Conservation (phyloP, 2,329 filamentous ascomycete genomes). For the Scortechinia acanthostroma region DNA sequence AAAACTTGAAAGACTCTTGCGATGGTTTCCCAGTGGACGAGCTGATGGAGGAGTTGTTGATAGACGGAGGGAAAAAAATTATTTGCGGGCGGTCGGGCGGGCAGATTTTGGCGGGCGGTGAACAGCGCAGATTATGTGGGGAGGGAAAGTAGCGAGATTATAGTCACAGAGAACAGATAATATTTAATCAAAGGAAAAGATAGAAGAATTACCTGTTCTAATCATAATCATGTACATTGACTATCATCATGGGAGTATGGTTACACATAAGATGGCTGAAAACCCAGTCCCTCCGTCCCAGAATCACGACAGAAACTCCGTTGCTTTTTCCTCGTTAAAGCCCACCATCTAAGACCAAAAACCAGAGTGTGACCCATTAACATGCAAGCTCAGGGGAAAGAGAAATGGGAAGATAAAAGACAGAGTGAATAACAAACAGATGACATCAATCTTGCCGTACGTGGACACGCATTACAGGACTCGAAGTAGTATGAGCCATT, state of each 20-base stretch:
- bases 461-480: background rate
- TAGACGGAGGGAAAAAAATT: constrained; percentile 1
- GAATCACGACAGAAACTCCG: background rate
- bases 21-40: background rate
- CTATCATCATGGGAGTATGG: too few relatives aligned
- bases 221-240: background rate
- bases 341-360: background rate
- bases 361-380: too few relatives aligned
- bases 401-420: constrained; percentile 1
- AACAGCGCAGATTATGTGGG: too few relatives aligned
- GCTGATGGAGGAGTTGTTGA: background rate
- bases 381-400: too few relatives aligned
- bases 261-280: too few relatives aligned
- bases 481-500: background rate
- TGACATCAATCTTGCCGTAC: background rate
- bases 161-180: too few relatives aligned
- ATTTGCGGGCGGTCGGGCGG: background rate
- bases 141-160: too few relatives aligned
- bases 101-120: background rate
- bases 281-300: too few relatives aligned
- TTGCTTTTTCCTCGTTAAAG: background rate
- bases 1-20: background rate
- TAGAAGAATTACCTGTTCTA: too few relatives aligned
- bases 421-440: background rate
- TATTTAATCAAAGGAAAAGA: too few relatives aligned